Evolutionary conservation across 2,329 filamentous ascomycete genomes (phyloP).

Genomic region (Cytospora piceicola): DNA sequence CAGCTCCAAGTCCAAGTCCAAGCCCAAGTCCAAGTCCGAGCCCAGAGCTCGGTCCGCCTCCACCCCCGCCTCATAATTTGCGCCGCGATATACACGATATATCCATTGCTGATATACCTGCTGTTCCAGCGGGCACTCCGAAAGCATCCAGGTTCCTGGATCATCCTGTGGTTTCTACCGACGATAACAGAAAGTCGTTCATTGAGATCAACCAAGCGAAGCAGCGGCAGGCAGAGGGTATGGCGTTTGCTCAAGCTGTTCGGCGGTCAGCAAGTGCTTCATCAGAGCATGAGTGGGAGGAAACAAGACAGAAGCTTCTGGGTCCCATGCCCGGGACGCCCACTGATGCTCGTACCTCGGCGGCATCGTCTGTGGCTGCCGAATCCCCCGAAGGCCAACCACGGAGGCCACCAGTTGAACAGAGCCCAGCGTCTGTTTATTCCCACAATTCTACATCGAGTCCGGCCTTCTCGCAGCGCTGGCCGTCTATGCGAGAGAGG

Average conservation of each 20-base stretch:
- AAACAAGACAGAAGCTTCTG: slow-evolving; percentile 30
- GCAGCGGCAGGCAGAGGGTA: slow-evolving; percentile 64
- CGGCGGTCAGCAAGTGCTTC: slow-evolving; percentile 42
- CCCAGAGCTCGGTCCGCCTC: slow-evolving; percentile 36
- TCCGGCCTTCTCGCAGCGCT: slow-evolving; percentile 33
- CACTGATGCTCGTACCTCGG: slow-evolving; percentile 33
- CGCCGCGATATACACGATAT: slow-evolving; percentile 25
- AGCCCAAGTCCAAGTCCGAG: slow-evolving; percentile 33
- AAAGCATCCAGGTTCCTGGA: slow-evolving; percentile 42
- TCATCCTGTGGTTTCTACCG: slow-evolving; percentile 42
- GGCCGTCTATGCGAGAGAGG: slow-evolving; percentile 34
- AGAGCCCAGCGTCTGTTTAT: slow-evolving; percentile 45
- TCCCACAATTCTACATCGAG: slow-evolving; percentile 33
- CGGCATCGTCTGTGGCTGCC: slow-evolving; percentile 17
- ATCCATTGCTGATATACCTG: slow-evolving; percentile 27
- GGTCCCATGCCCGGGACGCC: slow-evolving; percentile 29
- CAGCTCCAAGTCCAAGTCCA: slow-evolving; percentile 31
- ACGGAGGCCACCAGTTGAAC: slow-evolving; percentile 38
- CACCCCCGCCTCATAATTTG: slow-evolving; percentile 27
- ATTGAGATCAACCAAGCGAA: slow-evolving; percentile 63
- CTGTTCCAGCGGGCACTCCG: slow-evolving; percentile 41
- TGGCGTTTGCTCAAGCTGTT: slow-evolving; percentile 58
- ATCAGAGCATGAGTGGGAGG: slow-evolving; percentile 39
- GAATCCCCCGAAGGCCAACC: slow-evolving; percentile 33
- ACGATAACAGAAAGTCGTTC: slow-evolving; percentile 61